These are phyloP conservation scores for Escallonia herrerae DNA, from an alignment of 129 eudicot species.

Conservation along the genomic window DNA sequence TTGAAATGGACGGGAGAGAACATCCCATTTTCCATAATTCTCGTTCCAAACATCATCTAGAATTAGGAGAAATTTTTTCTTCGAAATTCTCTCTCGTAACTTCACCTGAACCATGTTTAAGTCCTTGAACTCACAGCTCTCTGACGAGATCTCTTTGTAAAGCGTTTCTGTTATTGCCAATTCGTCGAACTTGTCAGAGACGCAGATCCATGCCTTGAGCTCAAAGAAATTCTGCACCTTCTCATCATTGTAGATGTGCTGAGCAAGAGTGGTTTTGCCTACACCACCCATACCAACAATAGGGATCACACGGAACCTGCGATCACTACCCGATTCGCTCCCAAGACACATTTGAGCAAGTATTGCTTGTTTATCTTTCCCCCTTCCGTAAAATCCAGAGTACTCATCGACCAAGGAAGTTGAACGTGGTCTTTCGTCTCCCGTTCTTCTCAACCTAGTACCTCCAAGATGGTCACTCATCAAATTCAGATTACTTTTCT, in stretches of 20 bases:
- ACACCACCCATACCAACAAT: constrained; percentile 47
- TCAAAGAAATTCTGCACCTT: constrained; percentile 17
- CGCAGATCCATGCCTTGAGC: constrained; percentile 36
- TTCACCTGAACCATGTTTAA: constrained; percentile 27
- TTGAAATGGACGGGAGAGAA: constrained; percentile 21
- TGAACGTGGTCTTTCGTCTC: constrained; percentile 10
- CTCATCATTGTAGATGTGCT: constrained; percentile 25
- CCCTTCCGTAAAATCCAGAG: constrained; percentile 22
- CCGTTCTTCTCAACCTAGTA: neutral
- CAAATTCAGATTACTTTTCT: constrained; percentile 21
- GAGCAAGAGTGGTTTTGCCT: constrained; percentile 42
- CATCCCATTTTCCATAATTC: constrained; percentile 24
- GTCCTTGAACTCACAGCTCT: constrained; percentile 8
- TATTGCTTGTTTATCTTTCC: constrained; percentile 20
- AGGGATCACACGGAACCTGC: constrained; percentile 6
- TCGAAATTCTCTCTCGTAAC: constrained; percentile 10
- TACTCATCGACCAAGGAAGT: constrained; percentile 26
- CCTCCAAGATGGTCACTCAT: constrained; percentile 1
- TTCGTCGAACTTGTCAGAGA: constrained; percentile 26
- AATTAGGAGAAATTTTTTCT: constrained; percentile 34
- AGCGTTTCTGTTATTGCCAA: constrained; percentile 12
- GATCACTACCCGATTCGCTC: neutral
- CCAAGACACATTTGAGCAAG: neutral
- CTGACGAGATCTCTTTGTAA: constrained; percentile 11
- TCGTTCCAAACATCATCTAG: constrained; percentile 48